Base-by-base conservation (phyloP, 2,329 filamentous ascomycete species). In the Rhinocladiella similis region DNA sequence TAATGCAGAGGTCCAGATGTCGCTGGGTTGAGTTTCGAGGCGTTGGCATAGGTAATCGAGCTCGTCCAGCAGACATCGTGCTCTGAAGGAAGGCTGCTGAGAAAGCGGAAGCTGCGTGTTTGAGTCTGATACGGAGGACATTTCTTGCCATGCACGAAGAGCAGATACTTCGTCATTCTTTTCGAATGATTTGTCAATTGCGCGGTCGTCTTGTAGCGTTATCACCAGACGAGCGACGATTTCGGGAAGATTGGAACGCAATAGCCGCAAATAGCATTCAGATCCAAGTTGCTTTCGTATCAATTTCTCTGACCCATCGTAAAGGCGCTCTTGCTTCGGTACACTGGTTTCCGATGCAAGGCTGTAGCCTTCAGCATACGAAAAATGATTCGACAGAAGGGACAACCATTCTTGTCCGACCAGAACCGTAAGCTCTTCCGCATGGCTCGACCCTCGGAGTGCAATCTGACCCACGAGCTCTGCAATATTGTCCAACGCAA, bases 71-170 rank as follows among this genome's bases (percentile, higher is more conserved):
- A 99, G 78, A 65, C 88, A 89, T 63, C 87, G 91, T 25, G 87
- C 86, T 63, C 83, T 87, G 74, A 97, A 97, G 51, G 85, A 86
- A 2, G 94, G 94, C 66, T 97, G 92, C 64, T 96, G 91, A 54
- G 88, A 90, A 10, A 87, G 78, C 2, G 91, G 88, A 6, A 97
- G 75, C 12, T 76, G 73, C 25, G 83, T 80, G 1, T 77, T 75
- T 0, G 91, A 91, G 61, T 86, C 78, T 27, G 88, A 84, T 62
- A 87, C 85, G 2, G 70, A 72, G 62, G 85, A 87, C 67, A 99
- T 96, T 25, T 83, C 79, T 14, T 77, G 75, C 73, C 96, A 81
- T 14, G 39, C 46, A 18, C n/a, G 22, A 18, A 59, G 47, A 18
- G 33, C 52, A 16, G 16, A 13, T 14, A n/a, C 33, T 3, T 52